Evolutionary conservation across 768 basidiomycete genomes (phyloP).

Genomic region (Naganishia kalamii): DNA sequence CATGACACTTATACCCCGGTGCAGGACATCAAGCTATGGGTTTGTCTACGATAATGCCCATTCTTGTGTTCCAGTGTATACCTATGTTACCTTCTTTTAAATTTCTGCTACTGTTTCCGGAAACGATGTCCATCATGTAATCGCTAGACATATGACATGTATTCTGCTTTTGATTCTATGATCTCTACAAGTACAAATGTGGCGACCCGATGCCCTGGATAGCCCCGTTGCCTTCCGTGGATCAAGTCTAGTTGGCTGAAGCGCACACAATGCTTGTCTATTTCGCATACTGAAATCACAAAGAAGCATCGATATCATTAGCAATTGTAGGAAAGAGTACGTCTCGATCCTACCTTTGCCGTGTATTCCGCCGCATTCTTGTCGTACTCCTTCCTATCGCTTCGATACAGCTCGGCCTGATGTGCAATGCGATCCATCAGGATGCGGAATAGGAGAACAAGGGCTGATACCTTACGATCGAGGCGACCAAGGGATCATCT

Average conservation of each 20-base stretch:
- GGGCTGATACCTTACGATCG: constrained; percentile 33
- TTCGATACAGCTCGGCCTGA: constrained; percentile 40
- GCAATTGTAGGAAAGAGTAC: neutral
- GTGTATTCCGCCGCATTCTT: constrained; percentile 37
- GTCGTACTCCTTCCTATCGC: constrained; percentile 36
- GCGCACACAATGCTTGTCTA: too few species aligned
- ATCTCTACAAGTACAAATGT: neutral
- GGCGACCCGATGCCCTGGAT: neutral
- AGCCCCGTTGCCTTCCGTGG: too few species aligned
- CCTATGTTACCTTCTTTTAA: neutral
- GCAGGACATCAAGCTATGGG: constrained; percentile 3
- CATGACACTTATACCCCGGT: constrained; percentile 14
- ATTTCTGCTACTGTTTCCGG: neutral
- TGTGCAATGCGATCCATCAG: neutral
- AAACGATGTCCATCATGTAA: neutral
- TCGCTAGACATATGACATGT: neutral
- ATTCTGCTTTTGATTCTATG: neutral
- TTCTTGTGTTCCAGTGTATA: constrained; percentile 13
- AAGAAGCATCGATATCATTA: neutral
- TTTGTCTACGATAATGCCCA: neutral
- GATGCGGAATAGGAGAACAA: neutral
- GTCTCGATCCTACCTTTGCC: neutral
- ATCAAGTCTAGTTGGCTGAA: too few species aligned
- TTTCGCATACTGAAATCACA: constrained; percentile 1
- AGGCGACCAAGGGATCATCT: constrained; percentile 46